Evolutionary conservation across 371 early-diverging fungal species (phyloP).

Genomic region (Actinomortierella ambigua): DNA sequence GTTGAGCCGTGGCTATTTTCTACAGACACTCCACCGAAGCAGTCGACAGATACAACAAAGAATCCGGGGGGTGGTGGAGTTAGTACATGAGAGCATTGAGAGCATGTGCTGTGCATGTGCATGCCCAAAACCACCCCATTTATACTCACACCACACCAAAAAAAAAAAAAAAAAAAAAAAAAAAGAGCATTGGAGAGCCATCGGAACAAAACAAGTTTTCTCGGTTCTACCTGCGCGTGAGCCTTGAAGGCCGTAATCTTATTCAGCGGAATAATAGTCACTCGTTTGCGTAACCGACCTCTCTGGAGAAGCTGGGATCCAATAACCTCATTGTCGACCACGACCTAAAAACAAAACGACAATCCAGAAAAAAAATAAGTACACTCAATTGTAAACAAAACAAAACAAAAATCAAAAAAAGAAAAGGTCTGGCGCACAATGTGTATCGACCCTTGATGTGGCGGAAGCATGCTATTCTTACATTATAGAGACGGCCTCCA

Average conservation of each 20-base stretch:
- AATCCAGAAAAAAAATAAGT: no score
- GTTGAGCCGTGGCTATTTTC: slow-evolving; percentile 72
- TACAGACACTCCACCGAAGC: slow-evolving; percentile 16
- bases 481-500: slow-evolving; percentile 92
- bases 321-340: slow-evolving; percentile 91
- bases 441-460: no score
- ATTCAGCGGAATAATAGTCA: slow-evolving; percentile 97
- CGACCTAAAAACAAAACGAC: slow-evolving; percentile 59
- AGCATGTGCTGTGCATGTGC: neutral
- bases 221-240: slow-evolving; percentile 59
- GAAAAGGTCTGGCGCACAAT: neutral
- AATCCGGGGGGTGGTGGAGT: neutral
- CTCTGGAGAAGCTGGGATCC: slow-evolving; percentile 85
- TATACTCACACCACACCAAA: no score
- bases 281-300: slow-evolving; percentile 81
- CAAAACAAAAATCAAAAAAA: slow-evolving; percentile 15
- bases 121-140: neutral
- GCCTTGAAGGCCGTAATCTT: slow-evolving; percentile 80
- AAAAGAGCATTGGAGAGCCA: neutral
- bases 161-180: neutral
- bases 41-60: neutral
- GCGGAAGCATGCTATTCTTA: slow-evolving; percentile 46
- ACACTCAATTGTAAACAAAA: no score
- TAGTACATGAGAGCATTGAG: neutral
- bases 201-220: slow-evolving; percentile 1